These are phyloP conservation scores for Yarrowia sp. DNA, from an alignment of 805 yeast genomes.

Conservation along the genomic window DNA sequence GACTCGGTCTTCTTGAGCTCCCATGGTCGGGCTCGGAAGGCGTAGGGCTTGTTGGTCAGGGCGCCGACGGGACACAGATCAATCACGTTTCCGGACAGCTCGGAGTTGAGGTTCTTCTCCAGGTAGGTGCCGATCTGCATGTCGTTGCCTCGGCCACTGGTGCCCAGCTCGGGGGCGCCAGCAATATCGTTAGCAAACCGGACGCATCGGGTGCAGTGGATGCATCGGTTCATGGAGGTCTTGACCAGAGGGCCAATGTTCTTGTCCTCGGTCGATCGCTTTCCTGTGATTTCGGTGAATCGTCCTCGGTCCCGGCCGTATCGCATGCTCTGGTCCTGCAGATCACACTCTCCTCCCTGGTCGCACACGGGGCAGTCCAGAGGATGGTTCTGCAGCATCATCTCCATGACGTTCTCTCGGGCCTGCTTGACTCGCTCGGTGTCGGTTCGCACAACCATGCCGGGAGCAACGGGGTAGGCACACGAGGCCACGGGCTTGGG, in stretches of 20 bases:
- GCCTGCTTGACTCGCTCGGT: constrained; percentile 75
- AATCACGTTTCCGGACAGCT: constrained; percentile 79
- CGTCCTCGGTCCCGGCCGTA: constrained; percentile 86
- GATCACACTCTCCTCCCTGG: constrained; percentile 93
- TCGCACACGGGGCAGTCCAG: constrained; percentile 90
- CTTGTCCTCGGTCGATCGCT: constrained; percentile 87
- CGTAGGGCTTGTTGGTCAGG: constrained; percentile 82
- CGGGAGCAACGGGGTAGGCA: constrained; percentile 87
- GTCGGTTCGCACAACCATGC: constrained; percentile 82
- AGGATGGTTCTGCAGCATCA: constrained; percentile 84
- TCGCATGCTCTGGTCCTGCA: constrained; percentile 81
- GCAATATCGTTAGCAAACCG: constrained; percentile 88
- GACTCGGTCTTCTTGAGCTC: constrained; percentile 86
- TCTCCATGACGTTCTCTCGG: constrained; percentile 87
- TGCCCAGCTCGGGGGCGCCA: constrained; percentile 88
- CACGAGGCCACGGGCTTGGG: constrained; percentile 89
- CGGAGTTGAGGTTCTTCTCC: constrained; percentile 78
- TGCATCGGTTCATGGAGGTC: constrained; percentile 89
- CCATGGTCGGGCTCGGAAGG: constrained; percentile 93
- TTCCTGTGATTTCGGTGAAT: constrained; percentile 74
- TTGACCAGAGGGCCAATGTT: constrained; percentile 86
- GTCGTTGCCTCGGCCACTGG: constrained; percentile 87
- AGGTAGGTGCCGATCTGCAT: constrained; percentile 88
- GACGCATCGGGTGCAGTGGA: constrained; percentile 88
- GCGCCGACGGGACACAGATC: constrained; percentile 94